Base-by-base conservation (phyloP, 805 yeast genomes). In the Candida tammaniensis region DNA sequence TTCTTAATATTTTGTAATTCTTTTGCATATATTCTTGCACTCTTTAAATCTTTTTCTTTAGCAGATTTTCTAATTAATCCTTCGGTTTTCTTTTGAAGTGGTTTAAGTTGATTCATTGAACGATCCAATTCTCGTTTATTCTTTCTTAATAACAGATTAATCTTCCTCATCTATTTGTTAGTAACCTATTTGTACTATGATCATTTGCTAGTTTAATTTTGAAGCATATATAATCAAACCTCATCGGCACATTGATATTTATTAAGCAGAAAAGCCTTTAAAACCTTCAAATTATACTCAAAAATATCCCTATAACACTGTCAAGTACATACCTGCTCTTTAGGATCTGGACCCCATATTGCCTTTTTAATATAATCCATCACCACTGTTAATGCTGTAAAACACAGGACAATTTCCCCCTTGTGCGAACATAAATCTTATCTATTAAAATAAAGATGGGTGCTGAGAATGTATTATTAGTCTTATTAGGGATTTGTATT, bases 331-430 rank as follows among this genome's bases (percentile, higher is more conserved):
- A 72, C 80, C 51, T 83, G 95, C 51, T 86, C 98, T 51, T 82
- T 82, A 26, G 97, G 96, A 54, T 89, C 96, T 0, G 98, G 97
- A 0, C 98, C 98, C 83, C 94, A 91, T 24, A 91, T 81, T 4
- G 89, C 85, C 54, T 82, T 80, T 63, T 86, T 89, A 21, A 91
- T 57, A 55, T 71, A 82, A 54, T 91, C 87, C 98, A 91, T 91
- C 5, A 21, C 16, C n/a, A 6, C 21, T 9, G n/a, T n/a, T n/a
- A n/a, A n/a, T n/a, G 7, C 11, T 29, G 17, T 12, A 27, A 19
- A 27, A 17, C n/a, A n/a, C n/a, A n/a, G n/a, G n/a, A n/a, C n/a
- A n/a, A n/a, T n/a, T n/a, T 17, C 20, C 21, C 20, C 11, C 13
- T 7, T 7, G 32, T 19, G 31, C 31, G 31, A 17, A 27, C 9